Evolutionary conservation across 2,329 filamentous ascomycete species (phyloP), one percentile per base, ranked within the genome.

Genomic region (Talaromyces sp.): DNA sequence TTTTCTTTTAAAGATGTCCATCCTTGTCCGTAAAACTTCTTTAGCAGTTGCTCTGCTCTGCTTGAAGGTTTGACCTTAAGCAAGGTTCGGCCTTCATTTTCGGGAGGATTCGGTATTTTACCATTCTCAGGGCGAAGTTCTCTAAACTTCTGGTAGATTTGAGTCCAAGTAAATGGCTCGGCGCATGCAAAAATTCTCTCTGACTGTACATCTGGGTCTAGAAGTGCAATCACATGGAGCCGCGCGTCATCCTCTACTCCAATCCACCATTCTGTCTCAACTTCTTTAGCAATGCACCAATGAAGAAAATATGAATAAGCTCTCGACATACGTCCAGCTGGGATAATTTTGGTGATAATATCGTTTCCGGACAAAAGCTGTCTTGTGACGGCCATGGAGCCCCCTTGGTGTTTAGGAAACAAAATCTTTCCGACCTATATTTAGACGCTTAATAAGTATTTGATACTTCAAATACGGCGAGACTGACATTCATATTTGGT

Each of bases 171-270:
- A 61, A 75, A 82, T 0, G 75, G 75, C 3, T 74, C 69, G 0
- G 79, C 80, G 54, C 80, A 83, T 1, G 72, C 82, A 65, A 84
- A 82, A 19, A 86, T 68, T 1, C 83, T 77, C 65, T 84, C 77
- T 0, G 74, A 73, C 1, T 69, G 59, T 0, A 83, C 72, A 1
- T 76, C 72, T 0, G 74, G 70, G 27, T 82, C 72, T 0, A 82
- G 72, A 14, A 80, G 69, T 0, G 80, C 82, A 1, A 79, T 79
- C 9, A 85, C 73, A 43, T 86, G 83, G 0, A 86, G 66, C 0
- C 77, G 70, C 0, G 79, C 82, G 5, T 67, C 66, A 54, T 85
- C 82, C 4, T 77, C 68, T 0, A 80, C 74, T 65, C 80, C 70
- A 35, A 81, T 68, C 65, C 70, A 76, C 65, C 77, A 71, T 66